These are phyloP conservation scores for Petunia secreta DNA, from an alignment of 257 asterid genomes.

Conservation along the genomic window DNA sequence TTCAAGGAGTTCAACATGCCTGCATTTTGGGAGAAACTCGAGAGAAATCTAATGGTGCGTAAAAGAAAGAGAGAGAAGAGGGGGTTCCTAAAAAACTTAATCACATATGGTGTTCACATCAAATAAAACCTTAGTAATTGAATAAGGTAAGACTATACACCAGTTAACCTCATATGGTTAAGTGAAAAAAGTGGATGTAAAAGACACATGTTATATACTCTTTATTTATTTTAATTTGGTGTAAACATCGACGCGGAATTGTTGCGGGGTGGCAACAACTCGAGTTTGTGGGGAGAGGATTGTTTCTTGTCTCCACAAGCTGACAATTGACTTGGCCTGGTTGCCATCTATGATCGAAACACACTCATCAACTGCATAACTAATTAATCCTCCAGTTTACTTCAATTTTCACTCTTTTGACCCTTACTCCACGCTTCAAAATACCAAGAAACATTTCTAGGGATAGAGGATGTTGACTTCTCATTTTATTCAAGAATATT, in stretches of 20 bases:
- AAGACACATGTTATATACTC: background rate
- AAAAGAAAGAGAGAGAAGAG: no score
- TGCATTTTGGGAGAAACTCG: constrained; percentile 36
- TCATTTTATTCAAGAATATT: background rate
- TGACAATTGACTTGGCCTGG: constrained; percentile 22
- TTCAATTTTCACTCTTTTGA: background rate
- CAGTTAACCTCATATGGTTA: no score
- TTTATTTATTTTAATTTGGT: background rate
- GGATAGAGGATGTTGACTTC: background rate
- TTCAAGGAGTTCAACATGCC: constrained; percentile 41
- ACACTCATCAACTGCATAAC: constrained; percentile 14
- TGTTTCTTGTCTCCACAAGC: constrained; percentile 30
- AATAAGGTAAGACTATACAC: no score
- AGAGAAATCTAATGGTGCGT: background rate
- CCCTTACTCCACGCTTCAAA: background rate
- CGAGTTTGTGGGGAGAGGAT: constrained; percentile 27
- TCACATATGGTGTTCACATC: no score
- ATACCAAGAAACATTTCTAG: background rate
- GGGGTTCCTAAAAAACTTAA: no score
- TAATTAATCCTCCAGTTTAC: background rate
- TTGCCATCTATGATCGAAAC: constrained; percentile 25
- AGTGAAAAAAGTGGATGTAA: no score
- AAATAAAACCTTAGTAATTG: no score
- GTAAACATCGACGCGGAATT: background rate
- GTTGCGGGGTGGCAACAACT: constrained; percentile 24